Conservation (phyloP, 306 rosid genomes). For the Ziziphus jujuba region DNA sequence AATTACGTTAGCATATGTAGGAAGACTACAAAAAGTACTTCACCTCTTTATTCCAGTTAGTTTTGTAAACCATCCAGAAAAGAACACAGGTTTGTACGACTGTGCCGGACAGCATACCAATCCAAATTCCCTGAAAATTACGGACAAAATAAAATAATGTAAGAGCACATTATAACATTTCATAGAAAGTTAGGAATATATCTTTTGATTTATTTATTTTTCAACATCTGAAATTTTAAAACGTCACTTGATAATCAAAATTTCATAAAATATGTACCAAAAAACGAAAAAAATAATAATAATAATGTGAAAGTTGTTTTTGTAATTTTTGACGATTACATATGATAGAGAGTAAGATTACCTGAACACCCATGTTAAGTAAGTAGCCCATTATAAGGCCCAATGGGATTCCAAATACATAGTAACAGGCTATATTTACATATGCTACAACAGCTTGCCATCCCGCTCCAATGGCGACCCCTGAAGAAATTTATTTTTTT, state of each 20-base stretch:
- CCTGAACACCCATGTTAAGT: constrained; percentile 52
- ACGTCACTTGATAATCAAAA: no score
- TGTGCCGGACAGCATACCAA: constrained; percentile 67
- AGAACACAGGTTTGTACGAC: constrained; percentile 64
- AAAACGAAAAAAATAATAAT: no score
- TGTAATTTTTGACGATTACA: no score
- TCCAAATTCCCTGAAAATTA: constrained; percentile 71
- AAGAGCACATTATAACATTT: no score
- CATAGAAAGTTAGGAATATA: no score
- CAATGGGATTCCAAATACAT: constrained; percentile 67
- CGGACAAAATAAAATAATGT: background rate
- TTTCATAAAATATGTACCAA: no score
- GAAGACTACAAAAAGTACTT: background rate
- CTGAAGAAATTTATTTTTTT: constrained; percentile 18
- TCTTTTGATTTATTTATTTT: background rate
- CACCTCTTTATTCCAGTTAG: constrained; percentile 82
- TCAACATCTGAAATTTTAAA: no score
- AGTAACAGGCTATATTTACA: constrained; percentile 70
- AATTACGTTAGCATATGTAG: no score
- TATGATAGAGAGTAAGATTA: constrained; percentile 10
- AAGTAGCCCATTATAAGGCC: constrained; percentile 62
- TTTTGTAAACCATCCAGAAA: constrained; percentile 48
- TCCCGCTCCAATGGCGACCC: constrained; percentile 91
- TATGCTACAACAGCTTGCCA: constrained; percentile 81
- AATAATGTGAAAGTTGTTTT: no score